Evolutionary conservation across 1,284 basidiomycete genomes (phyloP), one percentile per base, ranked within the genome.

Genomic region (Ustilago tritici): DNA sequence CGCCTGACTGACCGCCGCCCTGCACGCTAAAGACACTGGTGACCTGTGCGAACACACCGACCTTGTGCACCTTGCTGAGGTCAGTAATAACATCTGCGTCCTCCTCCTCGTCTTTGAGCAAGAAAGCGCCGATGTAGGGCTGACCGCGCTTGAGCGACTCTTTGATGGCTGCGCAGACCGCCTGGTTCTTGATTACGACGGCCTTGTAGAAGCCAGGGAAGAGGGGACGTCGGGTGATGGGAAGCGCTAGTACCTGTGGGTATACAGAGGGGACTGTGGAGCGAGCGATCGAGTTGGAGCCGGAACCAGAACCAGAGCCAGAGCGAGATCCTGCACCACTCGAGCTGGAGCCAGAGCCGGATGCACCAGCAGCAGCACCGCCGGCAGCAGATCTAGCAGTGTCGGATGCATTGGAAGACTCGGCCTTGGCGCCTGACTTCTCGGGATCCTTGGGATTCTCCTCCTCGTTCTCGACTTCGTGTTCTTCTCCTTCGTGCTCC

Each of bases 1-100:
- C 73, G 14, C 80, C 73, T 12, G 69, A 71, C 66, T 76, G 70
- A 10, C 71, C 66, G 10, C 72, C 65, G 40, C 69, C 66, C 63
- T 82, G 78, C 4, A 81, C 79, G 8, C 80, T 90, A 87, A 98
- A 99, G 5, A 96, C 93, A 80, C 93, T 95, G 0, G 96, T 98
- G 73, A 99, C 95, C 88, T 99, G 96, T 3, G 95, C 95, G 85
- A 99, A 98, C 10, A 99, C 95, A 70, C 97, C 97, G 63, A 98
- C 94, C 4, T 91, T 90, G 87, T 98, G 94, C 3, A 99, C 95
- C 70, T 94, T 92, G 87, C 93, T 90, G 59, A 94, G 87, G 83
- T 93, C 92, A 72, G 93, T 93, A 82, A 98, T 97, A 67, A 96
- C 91, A 87, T 99, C 97, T 81, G 92, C 92, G 87, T 99, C 96